Percentiles rank a stretch among this genome's conserved stretches.
Conservation (phyloP, 2,329 filamentous ascomycete species). For the Alternaria sp. region DNA sequence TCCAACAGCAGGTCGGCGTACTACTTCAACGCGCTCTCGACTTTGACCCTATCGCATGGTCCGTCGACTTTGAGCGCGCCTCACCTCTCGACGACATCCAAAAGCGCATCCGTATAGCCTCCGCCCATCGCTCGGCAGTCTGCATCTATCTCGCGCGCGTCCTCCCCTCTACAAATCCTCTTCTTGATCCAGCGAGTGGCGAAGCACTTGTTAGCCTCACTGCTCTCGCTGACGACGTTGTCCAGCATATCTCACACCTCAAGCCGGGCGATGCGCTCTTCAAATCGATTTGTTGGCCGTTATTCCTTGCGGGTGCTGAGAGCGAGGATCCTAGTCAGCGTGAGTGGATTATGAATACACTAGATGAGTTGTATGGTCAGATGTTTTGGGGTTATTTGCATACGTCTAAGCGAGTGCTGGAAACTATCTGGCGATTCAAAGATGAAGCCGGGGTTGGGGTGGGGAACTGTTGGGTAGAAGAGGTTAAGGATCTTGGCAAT, state of each 20-base stretch:
- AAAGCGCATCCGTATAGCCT: conserved; percentile 47
- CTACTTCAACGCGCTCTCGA: conserved; percentile 38
- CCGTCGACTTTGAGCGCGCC: conserved; percentile 39
- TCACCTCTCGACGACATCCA: conserved; percentile 46
- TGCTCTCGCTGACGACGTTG: conserved; percentile 59
- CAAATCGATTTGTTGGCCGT: conserved; percentile 68
- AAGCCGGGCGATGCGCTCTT: conserved; percentile 61
- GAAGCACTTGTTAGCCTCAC: conserved; percentile 47
- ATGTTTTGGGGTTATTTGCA: conserved; percentile 52
- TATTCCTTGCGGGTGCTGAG: conserved; percentile 66
- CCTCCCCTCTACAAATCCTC: conserved; percentile 41
- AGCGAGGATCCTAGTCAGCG: conserved; percentile 58
- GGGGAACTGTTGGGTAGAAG: conserved; percentile 46
- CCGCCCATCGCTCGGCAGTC: conserved; percentile 52
- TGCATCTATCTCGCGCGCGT: conserved; percentile 50
- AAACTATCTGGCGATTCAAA: conserved; percentile 46
- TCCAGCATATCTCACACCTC: conserved; percentile 61
- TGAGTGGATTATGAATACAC: conserved; percentile 61
- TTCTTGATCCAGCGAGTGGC: conserved; percentile 51
- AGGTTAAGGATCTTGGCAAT: conserved; percentile 43
- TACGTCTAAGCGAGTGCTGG: conserved; percentile 46
- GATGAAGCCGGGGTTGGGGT: conserved; percentile 30
- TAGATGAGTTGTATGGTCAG: conserved; percentile 43
- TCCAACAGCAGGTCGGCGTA: conserved; percentile 36
- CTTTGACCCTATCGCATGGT: conserved; percentile 47